These are phyloP conservation scores for Sungouiozyma intestinalis DNA, from an alignment of 805 yeast genomes.

Conservation along the genomic window DNA sequence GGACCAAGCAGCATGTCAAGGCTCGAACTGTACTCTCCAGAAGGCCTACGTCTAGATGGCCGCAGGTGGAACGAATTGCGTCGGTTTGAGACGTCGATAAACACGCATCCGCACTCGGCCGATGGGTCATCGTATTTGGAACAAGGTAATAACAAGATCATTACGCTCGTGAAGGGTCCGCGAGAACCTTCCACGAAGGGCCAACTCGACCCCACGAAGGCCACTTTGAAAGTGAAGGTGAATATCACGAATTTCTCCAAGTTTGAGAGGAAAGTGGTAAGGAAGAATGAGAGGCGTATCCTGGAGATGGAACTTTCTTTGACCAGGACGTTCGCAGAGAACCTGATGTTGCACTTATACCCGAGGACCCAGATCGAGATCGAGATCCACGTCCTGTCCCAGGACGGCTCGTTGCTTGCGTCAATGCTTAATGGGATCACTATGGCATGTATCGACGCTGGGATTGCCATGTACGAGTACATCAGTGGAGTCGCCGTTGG, in stretches of 20 bases:
- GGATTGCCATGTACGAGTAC: slow-evolving; percentile 87
- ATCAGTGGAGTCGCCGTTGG: slow-evolving; percentile 77
- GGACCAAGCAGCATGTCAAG: slow-evolving; percentile 37
- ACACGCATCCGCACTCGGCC: slow-evolving; percentile 77
- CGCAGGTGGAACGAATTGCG: slow-evolving; percentile 92
- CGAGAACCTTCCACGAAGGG: slow-evolving; percentile 61
- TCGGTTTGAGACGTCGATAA: slow-evolving; percentile 65
- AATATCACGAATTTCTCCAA: slow-evolving; percentile 76
- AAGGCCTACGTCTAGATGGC: slow-evolving; percentile 88
- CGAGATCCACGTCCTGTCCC: slow-evolving; percentile 65
- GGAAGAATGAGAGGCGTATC: slow-evolving; percentile 57
- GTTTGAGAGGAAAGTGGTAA: slow-evolving; percentile 54
- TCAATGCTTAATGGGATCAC: slow-evolving; percentile 78
- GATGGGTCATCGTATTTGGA: slow-evolving; percentile 92
- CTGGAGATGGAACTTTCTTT: slow-evolving; percentile 57
- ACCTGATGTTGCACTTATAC: slow-evolving; percentile 61
- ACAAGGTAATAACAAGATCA: slow-evolving; percentile 83
- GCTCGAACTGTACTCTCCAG: slow-evolving; percentile 85
- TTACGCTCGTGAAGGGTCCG: slow-evolving; percentile 84
- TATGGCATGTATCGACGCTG: slow-evolving; percentile 87
- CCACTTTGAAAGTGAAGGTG: slow-evolving; percentile 52
- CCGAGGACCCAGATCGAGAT: slow-evolving; percentile 78
- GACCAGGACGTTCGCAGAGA: slow-evolving; percentile 62
- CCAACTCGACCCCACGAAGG: slow-evolving; percentile 40
- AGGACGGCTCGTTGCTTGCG: slow-evolving; percentile 84